phyloP scores from a whole-genome alignment of 2,329 filamentous ascomycete genomes.

The Torrubiellomyces zombiae region DNA sequence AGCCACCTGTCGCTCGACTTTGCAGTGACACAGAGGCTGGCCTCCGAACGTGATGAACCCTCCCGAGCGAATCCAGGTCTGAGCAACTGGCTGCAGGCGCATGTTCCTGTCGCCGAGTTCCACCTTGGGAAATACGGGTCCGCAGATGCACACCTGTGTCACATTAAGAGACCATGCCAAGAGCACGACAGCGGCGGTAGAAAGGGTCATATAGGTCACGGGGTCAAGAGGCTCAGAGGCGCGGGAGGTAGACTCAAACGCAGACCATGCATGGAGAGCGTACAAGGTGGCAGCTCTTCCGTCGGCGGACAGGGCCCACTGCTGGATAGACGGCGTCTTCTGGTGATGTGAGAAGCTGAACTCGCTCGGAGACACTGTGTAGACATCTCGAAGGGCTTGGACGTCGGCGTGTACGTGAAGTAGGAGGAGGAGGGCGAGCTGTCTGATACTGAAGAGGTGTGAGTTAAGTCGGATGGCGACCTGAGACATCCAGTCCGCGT shows the following conservation, averaged over 20 bases:
- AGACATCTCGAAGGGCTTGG: slow-evolving; percentile 5
- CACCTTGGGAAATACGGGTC: slow-evolving; percentile 9
- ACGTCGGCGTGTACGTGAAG: slow-evolving; percentile 20
- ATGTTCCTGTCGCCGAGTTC: slow-evolving; percentile 10
- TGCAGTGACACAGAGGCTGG: slow-evolving; percentile 6
- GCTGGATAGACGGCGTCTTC: slow-evolving; percentile 7
- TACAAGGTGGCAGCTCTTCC: slow-evolving; percentile 17
- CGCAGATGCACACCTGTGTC: slow-evolving; percentile 11
- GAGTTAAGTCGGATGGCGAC: slow-evolving; percentile 13
- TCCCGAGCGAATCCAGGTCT: slow-evolving; percentile 12
- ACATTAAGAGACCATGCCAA: slow-evolving; percentile 19
- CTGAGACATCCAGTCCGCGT: slow-evolving; percentile 7
- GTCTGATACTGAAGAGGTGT: slow-evolving; percentile 14
- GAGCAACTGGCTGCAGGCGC: slow-evolving; percentile 9
- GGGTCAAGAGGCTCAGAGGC: slow-evolving; percentile 12
- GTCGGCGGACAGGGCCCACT: slow-evolving; percentile 14
- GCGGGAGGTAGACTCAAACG: slow-evolving; percentile 8
- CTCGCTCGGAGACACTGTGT: too few species aligned
- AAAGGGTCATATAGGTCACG: slow-evolving; percentile 15
- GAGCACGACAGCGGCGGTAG: slow-evolving; percentile 15
- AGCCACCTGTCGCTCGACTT: slow-evolving; percentile 4
- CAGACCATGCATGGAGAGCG: slow-evolving; percentile 15
- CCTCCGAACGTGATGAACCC: slow-evolving; percentile 5
- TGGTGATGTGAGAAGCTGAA: too few species aligned
- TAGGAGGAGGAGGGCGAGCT: slow-evolving; percentile 20